A percentile compares a stretch with the other conserved stretches of the same genome.
Conservation (phyloP, 2,329 filamentous ascomycete species). For the Aspergillus sp. region DNA sequence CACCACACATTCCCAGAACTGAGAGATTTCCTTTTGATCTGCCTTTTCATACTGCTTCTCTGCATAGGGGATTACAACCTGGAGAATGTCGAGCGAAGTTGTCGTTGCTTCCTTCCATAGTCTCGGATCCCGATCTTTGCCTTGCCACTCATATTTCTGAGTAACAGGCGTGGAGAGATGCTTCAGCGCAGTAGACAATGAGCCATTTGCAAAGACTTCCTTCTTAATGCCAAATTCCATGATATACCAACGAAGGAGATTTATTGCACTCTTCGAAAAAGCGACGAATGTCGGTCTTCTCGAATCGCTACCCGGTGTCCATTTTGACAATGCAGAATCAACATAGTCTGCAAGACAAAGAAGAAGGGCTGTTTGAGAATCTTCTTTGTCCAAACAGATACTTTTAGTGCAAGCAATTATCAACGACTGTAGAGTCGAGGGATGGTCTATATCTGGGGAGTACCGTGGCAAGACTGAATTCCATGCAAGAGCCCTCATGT, state of each 20-base stretch:
- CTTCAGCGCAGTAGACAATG: conserved; percentile 56
- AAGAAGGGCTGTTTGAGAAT: conserved; percentile 30
- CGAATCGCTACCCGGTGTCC: conserved; percentile 28
- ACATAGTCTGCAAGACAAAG: conserved; percentile 58
- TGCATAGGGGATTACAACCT: conserved; percentile 56
- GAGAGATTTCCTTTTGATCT: conserved; percentile 37
- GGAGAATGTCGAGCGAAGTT: conserved; percentile 59
- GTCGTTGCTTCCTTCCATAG: conserved; percentile 76
- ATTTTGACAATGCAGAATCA: conserved; percentile 46
- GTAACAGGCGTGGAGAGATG: conserved; percentile 62
- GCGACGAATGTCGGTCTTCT: conserved; percentile 75
- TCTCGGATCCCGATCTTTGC: conserved; percentile 59
- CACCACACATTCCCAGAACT: conserved; percentile 64
- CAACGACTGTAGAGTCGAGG: conserved; percentile 29
- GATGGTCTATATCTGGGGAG: conserved; percentile 31
- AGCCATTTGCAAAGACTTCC: conserved; percentile 63
- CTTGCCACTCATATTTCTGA: conserved; percentile 72
- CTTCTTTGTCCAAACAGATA: conserved; percentile 30
- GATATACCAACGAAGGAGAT: conserved; percentile 48
- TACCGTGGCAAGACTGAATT: conserved; percentile 50
- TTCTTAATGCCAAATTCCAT: conserved; percentile 41
- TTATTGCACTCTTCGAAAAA: conserved; percentile 74
- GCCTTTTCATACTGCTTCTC: conserved; percentile 32
- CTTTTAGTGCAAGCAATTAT: conserved; percentile 28
- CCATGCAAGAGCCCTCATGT: conserved; percentile 64